Evolutionary conservation across 2,329 filamentous ascomycete genomes (phyloP).

Genomic region (Ophiocordyceps camponoti-saundersi): DNA sequence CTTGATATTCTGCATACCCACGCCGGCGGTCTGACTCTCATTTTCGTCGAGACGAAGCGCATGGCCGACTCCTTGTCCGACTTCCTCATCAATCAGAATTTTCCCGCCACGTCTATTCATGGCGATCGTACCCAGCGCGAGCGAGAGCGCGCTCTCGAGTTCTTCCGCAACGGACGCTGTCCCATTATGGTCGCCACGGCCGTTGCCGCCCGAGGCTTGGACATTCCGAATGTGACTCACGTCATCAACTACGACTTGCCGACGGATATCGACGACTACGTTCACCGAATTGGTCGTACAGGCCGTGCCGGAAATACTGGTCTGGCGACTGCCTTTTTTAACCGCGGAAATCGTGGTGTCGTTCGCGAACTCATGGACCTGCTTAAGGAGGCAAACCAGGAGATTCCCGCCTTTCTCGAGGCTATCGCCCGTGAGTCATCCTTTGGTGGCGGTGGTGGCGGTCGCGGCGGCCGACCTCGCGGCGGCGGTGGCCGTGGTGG

Average conservation of each 20-base stretch:
- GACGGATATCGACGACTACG: slow-evolving; percentile 96
- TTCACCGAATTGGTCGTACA: slow-evolving; percentile 98
- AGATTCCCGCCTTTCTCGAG: slow-evolving; percentile 86
- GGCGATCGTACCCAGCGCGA: slow-evolving; percentile 97
- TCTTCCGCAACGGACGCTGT: slow-evolving; percentile 91
- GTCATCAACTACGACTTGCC: slow-evolving; percentile 99
- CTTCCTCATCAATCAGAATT: slow-evolving; percentile 96
- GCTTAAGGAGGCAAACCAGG: slow-evolving; percentile 96
- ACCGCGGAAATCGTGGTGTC: slow-evolving; percentile 96
- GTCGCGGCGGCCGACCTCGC: slow-evolving; percentile 36
- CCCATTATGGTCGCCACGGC: slow-evolving; percentile 94
- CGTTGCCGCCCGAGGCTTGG: slow-evolving; percentile 77
- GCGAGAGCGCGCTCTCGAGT: slow-evolving; percentile 92
- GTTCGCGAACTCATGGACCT: slow-evolving; percentile 95
- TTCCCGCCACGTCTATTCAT: slow-evolving; percentile 96
- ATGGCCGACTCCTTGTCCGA: slow-evolving; percentile 97
- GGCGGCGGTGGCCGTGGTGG: slow-evolving; percentile 51
- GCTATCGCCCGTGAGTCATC: slow-evolving; percentile 91
- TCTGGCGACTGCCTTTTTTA: slow-evolving; percentile 98
- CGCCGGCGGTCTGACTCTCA: slow-evolving; percentile 73
- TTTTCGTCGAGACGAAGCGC: slow-evolving; percentile 99
- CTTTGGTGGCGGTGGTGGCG: slow-evolving; percentile 55
- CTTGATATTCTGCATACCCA: slow-evolving; percentile 96
- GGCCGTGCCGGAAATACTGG: slow-evolving; percentile 98
- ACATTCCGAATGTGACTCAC: slow-evolving; percentile 93